Evolutionary conservation across 2,329 filamentous ascomycete species (phyloP), one percentile per base, ranked within the genome.

Genomic region (Scedosporium dehoogii): DNA sequence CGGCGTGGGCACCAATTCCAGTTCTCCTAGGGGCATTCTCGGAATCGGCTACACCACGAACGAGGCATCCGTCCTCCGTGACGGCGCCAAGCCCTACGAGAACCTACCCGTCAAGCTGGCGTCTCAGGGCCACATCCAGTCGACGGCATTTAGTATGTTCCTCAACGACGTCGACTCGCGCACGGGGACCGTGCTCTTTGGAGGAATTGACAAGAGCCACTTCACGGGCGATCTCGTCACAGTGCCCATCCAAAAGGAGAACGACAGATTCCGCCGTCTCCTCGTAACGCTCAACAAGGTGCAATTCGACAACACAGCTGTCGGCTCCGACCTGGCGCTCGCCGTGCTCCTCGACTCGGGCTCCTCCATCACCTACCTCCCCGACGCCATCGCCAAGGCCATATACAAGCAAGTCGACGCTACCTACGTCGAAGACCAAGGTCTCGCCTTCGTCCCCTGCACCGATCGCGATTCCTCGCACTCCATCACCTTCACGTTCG

Each of bases 1-100:
- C 68, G 89, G 89, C 64, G 79, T 92, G 65, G 89, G 89, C 51
- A 91, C 92, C 70, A 70, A 70, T 6, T 85, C 81, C 71, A 75
- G 77, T 7, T 82, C 83, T 6, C 65, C 74, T 61, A 84, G 96
- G 72, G 90, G 90, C 46, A 91, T 97, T 51, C 74, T 97, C 21
- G 92, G 92, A 18, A 88, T 97, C 65, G 92, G 92, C 6, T 97
- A 96, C 72, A 72, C 81, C 0, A 73, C 80, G 66, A 94, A 96
- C 72, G 92, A 97, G 74, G 90, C 89, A 12, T 85, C 88, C 67
- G 84, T 89, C 56, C 80, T 81, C 60, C 79, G 83, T 65, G 81
- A 78, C 7, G 78, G 80, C 5, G 73, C 77, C 63, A 63, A 74
- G 3, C 63, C 82, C 0, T 92, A 92, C 73, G 73, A 84, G 53